These are phyloP conservation scores for Chalciporus chontae DNA, from an alignment of 768 basidiomycete species.

Conservation along the genomic window DNA sequence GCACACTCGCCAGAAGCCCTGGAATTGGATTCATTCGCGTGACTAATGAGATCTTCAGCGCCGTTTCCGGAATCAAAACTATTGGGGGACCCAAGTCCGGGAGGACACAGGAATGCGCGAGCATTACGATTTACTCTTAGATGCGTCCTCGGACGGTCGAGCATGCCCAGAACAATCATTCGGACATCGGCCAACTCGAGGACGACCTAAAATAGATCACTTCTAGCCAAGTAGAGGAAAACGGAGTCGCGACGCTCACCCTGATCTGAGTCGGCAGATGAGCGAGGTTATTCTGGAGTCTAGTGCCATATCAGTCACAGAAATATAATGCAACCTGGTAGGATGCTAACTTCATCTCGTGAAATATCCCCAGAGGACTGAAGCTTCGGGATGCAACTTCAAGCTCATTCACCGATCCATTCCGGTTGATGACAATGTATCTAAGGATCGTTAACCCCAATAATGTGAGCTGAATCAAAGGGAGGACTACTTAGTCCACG, in stretches of 20 bases:
- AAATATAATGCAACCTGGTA: neutral
- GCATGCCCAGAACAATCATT: constrained; percentile 66
- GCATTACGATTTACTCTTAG: constrained; percentile 66
- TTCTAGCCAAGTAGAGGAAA: neutral
- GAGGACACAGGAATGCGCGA: constrained; percentile 63
- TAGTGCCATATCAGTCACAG: constrained; percentile 24
- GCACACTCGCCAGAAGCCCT: neutral
- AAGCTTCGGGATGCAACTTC: constrained; percentile 66
- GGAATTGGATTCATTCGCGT: constrained; percentile 5
- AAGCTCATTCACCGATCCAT: constrained; percentile 69
- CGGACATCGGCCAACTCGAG: constrained; percentile 70
- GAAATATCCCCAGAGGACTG: constrained; percentile 62
- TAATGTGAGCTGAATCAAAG: constrained; percentile 2
- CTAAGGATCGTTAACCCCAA: constrained; percentile 31
- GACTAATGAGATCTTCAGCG: neutral
- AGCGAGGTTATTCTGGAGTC: constrained; percentile 63
- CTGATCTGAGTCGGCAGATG: constrained; percentile 65
- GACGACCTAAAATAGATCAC: constrained; percentile 46
- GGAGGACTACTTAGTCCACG: constrained; percentile 70
- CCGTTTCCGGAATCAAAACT: neutral
- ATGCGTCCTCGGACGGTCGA: constrained; percentile 52
- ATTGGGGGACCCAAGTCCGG: constrained; percentile 46
- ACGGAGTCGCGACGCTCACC: constrained; percentile 38
- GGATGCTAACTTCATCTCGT: constrained; percentile 66
- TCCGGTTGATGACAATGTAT: constrained; percentile 73